Conservation (phyloP, 371 early-diverging fungal genomes). For the Blakeslea trispora region DNA sequence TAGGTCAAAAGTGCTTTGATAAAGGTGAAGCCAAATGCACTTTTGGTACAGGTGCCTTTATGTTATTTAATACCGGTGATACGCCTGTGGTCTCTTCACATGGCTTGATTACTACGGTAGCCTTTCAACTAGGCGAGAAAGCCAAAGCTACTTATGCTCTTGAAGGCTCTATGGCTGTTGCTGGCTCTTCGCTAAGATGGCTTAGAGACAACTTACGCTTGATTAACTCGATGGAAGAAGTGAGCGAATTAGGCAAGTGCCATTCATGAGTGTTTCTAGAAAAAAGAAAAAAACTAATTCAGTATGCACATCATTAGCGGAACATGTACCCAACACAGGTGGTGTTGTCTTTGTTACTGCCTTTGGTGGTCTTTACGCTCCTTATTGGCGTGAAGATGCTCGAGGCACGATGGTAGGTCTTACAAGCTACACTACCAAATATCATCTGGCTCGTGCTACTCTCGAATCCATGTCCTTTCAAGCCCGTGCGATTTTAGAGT, state of each 20-base stretch:
- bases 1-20: constrained; percentile 90
- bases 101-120: constrained; percentile 92
- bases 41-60: constrained; percentile 95
- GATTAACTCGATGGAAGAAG: constrained; percentile 70
- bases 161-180: constrained; percentile 94
- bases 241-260: constrained; percentile 64
- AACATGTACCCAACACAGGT: constrained; percentile 72
- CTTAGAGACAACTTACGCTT: constrained; percentile 85
- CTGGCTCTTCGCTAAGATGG: constrained; percentile 95
- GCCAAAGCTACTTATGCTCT: constrained; percentile 82
- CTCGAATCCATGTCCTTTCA: constrained; percentile 93
- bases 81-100: constrained; percentile 75
- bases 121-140: constrained; percentile 82
- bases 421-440: constrained; percentile 82
- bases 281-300: constrained; percentile 7
- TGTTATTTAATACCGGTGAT: constrained; percentile 92
- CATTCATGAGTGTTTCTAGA: too few relatives aligned
- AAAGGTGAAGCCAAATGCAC: constrained; percentile 85
- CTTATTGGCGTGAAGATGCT: constrained; percentile 94
- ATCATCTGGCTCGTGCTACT: constrained; percentile 86
- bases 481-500: constrained; percentile 86
- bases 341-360: constrained; percentile 96
- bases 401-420: constrained; percentile 89
- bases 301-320: constrained; percentile 23
- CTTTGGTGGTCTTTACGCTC: constrained; percentile 93